phyloP scores from a whole-genome alignment of 2,329 filamentous ascomycete genomes.

The Exophiala viscosa region DNA sequence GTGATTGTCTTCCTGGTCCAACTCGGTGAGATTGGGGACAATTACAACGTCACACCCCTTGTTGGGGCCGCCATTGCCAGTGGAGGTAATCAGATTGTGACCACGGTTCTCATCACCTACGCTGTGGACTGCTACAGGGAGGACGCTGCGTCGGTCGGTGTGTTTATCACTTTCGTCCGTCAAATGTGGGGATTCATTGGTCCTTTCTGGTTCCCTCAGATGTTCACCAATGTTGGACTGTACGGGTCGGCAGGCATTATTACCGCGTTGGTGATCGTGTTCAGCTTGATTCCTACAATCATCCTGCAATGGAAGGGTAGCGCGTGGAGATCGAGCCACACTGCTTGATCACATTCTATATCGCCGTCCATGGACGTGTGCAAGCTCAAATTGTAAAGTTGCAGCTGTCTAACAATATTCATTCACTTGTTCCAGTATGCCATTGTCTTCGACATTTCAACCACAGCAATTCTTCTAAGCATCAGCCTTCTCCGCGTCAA shows the following conservation, averaged over 20 bases:
- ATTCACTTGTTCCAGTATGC: neutral
- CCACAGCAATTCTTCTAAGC: neutral
- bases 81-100: too few relatives aligned
- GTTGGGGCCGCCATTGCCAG: slow-evolving; percentile 28
- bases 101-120: too few relatives aligned
- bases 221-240: neutral
- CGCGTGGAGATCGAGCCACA: neutral
- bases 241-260: neutral
- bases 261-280: neutral
- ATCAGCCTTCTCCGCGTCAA: slow-evolving; percentile 8
- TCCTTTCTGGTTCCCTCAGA: neutral
- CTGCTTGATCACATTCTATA: neutral
- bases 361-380: neutral
- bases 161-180: too few relatives aligned
- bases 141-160: too few relatives aligned
- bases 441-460: neutral
- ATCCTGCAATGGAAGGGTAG: neutral
- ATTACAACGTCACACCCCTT: slow-evolving; percentile 57
- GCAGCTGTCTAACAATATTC: neutral
- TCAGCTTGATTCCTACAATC: neutral
- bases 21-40: slow-evolving; percentile 38
- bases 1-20: slow-evolving; percentile 54
- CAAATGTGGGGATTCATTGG: too few relatives aligned
- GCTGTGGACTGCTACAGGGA: too few relatives aligned
- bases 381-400: neutral